A percentile compares a stretch with the other conserved stretches of the same genome.
phyloP scores from a whole-genome alignment of 1,139 yeast species.

The Keqinozyma sinolaborantium region DNA sequence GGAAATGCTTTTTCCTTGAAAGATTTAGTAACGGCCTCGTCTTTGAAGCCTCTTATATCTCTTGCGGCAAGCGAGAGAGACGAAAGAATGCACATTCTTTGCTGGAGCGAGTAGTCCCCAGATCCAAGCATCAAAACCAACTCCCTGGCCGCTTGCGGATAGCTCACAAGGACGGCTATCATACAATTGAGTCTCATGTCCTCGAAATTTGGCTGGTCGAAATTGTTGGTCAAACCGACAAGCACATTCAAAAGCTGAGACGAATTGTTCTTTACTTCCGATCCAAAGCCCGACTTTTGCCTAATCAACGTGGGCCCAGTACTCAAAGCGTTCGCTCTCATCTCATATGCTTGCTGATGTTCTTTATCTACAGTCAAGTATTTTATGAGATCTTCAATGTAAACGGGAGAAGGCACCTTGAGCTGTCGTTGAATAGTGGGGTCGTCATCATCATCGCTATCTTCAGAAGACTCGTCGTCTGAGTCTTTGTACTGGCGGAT shows the following conservation, averaged over 20 bases:
- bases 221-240: slow-evolving; percentile 47
- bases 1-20: slow-evolving; percentile 28
- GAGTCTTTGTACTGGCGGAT: slow-evolving; percentile 9
- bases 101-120: slow-evolving; percentile 69
- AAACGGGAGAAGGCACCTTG: slow-evolving; percentile 51
- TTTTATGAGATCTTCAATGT: slow-evolving; percentile 57
- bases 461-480: slow-evolving; percentile 23
- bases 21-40: slow-evolving; percentile 37
- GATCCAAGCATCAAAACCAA: slow-evolving; percentile 40
- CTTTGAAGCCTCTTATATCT: slow-evolving; percentile 56
- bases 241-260: slow-evolving; percentile 42
- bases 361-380: slow-evolving; percentile 47
- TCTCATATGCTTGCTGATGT: slow-evolving; percentile 47
- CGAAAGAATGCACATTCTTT: slow-evolving; percentile 52
- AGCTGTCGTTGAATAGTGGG: slow-evolving; percentile 36
- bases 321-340: slow-evolving; percentile 46
- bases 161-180: slow-evolving; percentile 50
- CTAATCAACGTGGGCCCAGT: slow-evolving; percentile 54
- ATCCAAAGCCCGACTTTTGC: slow-evolving; percentile 48
- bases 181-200: slow-evolving; percentile 45
- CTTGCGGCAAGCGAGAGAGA: slow-evolving; percentile 58
- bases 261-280: slow-evolving; percentile 52
- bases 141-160: slow-evolving; percentile 37
- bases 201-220: slow-evolving; percentile 48
- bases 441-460: slow-evolving; percentile 54